Evolutionary conservation across 2,329 filamentous ascomycete species (phyloP).

Genomic region (Cyphellophora europaea): DNA sequence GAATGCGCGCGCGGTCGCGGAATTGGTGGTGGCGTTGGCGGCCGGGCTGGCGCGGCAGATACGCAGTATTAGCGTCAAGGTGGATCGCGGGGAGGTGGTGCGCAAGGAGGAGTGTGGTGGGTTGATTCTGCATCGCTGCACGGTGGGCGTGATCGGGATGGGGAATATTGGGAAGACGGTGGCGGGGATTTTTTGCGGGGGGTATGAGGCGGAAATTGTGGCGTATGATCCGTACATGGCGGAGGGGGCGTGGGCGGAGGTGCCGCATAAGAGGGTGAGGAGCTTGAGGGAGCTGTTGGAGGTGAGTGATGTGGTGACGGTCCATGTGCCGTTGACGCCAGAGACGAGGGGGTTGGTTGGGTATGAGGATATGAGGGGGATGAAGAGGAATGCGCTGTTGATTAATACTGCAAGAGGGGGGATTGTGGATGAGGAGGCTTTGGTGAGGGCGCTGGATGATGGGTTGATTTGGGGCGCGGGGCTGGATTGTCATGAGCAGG

Average conservation of each 20-base stretch:
- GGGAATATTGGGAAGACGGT: slow-evolving; percentile 30
- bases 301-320: slow-evolving; percentile 25
- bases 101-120: slow-evolving; percentile 35
- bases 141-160: slow-evolving; percentile 31
- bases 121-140: slow-evolving; percentile 25
- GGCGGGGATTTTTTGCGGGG: slow-evolving; percentile 28
- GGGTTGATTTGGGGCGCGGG: slow-evolving; percentile 31
- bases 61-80: background rate
- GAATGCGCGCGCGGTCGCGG: slow-evolving; percentile 34
- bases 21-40: slow-evolving; percentile 16
- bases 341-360: slow-evolving; percentile 26
- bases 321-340: slow-evolving; percentile 29
- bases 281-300: slow-evolving; percentile 25
- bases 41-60: slow-evolving; percentile 2
- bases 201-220: slow-evolving; percentile 25
- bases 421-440: slow-evolving; percentile 29
- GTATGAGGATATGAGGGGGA: slow-evolving; percentile 22
- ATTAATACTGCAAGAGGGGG: slow-evolving; percentile 32
- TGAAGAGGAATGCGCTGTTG: slow-evolving; percentile 30
- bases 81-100: background rate
- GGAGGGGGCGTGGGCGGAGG: slow-evolving; percentile 23
- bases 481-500: slow-evolving; percentile 30
- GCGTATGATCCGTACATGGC: slow-evolving; percentile 30
- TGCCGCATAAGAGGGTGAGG: slow-evolving; percentile 23
- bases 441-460: slow-evolving; percentile 24